These are phyloP conservation scores for Talaromyces islandicus DNA, from an alignment of 2,329 filamentous ascomycete genomes.

Conservation along the genomic window DNA sequence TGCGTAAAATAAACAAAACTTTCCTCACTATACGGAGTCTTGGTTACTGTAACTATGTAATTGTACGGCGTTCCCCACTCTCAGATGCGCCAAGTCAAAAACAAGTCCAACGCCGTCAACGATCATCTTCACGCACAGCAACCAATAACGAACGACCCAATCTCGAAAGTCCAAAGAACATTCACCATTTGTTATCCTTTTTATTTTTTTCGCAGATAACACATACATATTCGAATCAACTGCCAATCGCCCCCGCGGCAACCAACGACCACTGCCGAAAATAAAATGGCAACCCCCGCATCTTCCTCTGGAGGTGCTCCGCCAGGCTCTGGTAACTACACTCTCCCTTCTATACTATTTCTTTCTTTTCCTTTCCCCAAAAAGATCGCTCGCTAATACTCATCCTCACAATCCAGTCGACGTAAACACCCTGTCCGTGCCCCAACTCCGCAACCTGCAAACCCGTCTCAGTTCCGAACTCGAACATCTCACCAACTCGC, in stretches of 20 bases:
- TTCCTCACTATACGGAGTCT: no score
- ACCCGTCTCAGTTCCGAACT: constrained; percentile 95
- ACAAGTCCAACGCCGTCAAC: neutral
- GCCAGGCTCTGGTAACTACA: constrained; percentile 22
- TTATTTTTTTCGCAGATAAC: neutral
- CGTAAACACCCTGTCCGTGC: constrained; percentile 70
- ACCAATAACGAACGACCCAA: neutral
- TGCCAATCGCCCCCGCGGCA: neutral
- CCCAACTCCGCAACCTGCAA: constrained; percentile 86
- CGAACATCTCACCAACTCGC: constrained; percentile 85
- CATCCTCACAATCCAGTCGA: constrained; percentile 33
- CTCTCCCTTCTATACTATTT: neutral
- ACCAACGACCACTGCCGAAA: neutral
- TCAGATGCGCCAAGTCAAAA: neutral
- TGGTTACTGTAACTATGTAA: no score
- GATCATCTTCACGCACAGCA: neutral
- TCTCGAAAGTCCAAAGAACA: neutral
- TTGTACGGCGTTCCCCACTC: neutral
- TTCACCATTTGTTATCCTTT: neutral
- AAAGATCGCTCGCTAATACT: neutral
- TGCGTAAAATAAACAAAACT: neutral
- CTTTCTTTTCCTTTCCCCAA: neutral
- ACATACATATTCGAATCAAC: neutral
- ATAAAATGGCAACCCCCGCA: constrained; percentile 24
- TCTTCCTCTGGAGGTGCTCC: constrained; percentile 19